phyloP scores from a whole-genome alignment of 2,329 filamentous ascomycete species.

The Penicillium sp. region DNA sequence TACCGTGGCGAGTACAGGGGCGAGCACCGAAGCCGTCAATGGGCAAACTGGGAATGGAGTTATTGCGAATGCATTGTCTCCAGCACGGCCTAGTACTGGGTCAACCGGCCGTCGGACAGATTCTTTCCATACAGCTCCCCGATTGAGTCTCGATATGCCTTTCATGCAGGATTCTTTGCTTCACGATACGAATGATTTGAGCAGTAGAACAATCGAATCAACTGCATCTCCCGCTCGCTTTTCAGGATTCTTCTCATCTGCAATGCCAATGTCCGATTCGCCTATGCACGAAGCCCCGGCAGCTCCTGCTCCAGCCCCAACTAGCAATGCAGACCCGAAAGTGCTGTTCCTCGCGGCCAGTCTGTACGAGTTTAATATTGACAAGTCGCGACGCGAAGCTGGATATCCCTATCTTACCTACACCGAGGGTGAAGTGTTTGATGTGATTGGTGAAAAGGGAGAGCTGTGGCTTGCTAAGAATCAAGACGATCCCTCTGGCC shows the following conservation, averaged over 20 bases:
- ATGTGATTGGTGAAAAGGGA: slow-evolving; percentile 92
- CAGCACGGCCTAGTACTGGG: slow-evolving; percentile 45
- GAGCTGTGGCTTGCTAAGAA: slow-evolving; percentile 98
- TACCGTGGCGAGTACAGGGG: slow-evolving; percentile 44
- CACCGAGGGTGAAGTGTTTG: slow-evolving; percentile 88
- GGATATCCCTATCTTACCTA: slow-evolving; percentile 96
- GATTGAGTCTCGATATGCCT: slow-evolving; percentile 43
- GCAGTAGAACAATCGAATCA: slow-evolving; percentile 21
- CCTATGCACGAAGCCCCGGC: slow-evolving; percentile 29
- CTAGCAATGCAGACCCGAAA: slow-evolving; percentile 48
- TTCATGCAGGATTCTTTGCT: slow-evolving; percentile 40
- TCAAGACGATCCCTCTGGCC: slow-evolving; percentile 76
- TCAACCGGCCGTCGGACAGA: slow-evolving; percentile 22
- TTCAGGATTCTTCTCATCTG: slow-evolving; percentile 81
- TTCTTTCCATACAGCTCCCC: slow-evolving; percentile 37
- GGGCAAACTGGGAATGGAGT: slow-evolving; percentile 30
- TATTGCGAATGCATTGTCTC: slow-evolving; percentile 53
- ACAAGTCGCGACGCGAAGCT: slow-evolving; percentile 83
- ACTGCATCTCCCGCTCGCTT: slow-evolving; percentile 51
- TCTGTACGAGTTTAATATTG: slow-evolving; percentile 95
- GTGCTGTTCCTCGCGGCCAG: slow-evolving; percentile 89
- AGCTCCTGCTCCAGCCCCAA: slow-evolving; percentile 40
- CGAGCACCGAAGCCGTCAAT: slow-evolving; percentile 52
- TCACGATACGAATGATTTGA: slow-evolving; percentile 22
- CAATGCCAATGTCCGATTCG: slow-evolving; percentile 72